Evolutionary conservation across 352 stramenopile species (phyloP).

Genomic region (Pythium volutum): DNA sequence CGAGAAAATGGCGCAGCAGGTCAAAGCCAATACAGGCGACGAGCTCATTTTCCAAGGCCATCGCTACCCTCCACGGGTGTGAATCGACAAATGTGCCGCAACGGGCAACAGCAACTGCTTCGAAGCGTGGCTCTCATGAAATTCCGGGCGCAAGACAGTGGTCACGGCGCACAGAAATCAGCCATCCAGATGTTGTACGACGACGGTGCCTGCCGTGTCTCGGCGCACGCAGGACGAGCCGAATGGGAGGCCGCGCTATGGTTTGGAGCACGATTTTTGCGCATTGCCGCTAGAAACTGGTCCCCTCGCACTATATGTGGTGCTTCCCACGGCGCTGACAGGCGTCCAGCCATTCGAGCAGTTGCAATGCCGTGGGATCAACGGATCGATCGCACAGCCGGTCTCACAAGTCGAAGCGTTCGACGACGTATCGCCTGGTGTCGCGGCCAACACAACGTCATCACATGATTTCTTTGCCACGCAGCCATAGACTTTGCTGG

Average conservation of each 20-base stretch:
- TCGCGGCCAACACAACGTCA: conserved; percentile 3
- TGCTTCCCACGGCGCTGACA: conserved; percentile 10
- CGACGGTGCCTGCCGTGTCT: not conserved
- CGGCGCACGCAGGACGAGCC: conserved; percentile 16
- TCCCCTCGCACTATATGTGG: conserved; percentile 11
- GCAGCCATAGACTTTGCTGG: conserved; percentile 23
- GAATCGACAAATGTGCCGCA: not conserved
- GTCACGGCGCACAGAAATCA: not conserved
- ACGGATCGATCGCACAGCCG: conserved; percentile 10
- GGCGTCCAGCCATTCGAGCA: conserved; percentile 16
- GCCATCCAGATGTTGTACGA: not conserved
- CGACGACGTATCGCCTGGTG: not conserved
- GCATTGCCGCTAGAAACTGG: conserved; percentile 7
- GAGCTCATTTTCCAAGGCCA: conserved; percentile 62
- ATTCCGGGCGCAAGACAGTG: not conserved
- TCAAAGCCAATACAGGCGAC: conserved; percentile 54
- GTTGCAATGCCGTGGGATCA: conserved; percentile 11
- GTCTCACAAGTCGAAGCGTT: not conserved
- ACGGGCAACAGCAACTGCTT: not conserved
- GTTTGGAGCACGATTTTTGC: conserved; percentile 8
- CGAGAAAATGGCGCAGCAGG: conserved; percentile 31
- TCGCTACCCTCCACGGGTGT: conserved; percentile 36
- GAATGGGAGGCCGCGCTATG: conserved; percentile 18
- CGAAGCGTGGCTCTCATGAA: not conserved
- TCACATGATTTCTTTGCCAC: conserved; percentile 21